Evolutionary conservation across 352 stramenopile genomes (phyloP).

Genomic region (Phytophthora melonis): DNA sequence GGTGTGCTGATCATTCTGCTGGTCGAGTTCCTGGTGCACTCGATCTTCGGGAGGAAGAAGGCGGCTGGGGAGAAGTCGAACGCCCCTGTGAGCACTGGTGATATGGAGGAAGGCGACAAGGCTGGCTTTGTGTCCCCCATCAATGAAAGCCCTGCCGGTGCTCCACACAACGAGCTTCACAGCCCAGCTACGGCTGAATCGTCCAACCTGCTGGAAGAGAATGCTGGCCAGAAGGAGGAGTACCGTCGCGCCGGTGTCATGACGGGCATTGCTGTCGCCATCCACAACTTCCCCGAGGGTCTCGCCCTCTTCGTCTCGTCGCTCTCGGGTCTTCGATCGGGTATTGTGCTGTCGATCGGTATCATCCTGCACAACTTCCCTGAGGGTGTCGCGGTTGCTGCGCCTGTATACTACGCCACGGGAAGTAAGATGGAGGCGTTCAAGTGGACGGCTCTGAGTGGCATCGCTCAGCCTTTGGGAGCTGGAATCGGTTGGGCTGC

Average conservation of each 20-base stretch:
- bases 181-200: slow-evolving; percentile 22
- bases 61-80: slow-evolving; percentile 34
- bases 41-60: slow-evolving; percentile 42
- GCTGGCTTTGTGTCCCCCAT: background rate
- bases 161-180: background rate
- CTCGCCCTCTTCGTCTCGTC: slow-evolving; percentile 96
- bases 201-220: slow-evolving; percentile 30
- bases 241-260: slow-evolving; percentile 90
- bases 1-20: slow-evolving; percentile 70
- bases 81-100: slow-evolving; percentile 6
- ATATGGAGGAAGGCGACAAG: slow-evolving; percentile 20
- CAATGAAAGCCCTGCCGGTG: slow-evolving; percentile 11
- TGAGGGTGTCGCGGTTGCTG: slow-evolving; percentile 95
- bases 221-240: slow-evolving; percentile 41
- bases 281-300: slow-evolving; percentile 98
- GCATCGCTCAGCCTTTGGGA: slow-evolving; percentile 92
- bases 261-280: slow-evolving; percentile 95
- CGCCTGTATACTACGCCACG: slow-evolving; percentile 97
- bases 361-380: slow-evolving; percentile 99
- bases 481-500: slow-evolving; percentile 79
- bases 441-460: slow-evolving; percentile 91
- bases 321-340: slow-evolving; percentile 90
- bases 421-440: slow-evolving; percentile 93
- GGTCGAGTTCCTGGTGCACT: slow-evolving; percentile 76
- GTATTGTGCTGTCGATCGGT: slow-evolving; percentile 92